Base-by-base conservation (phyloP, 768 basidiomycete species). In the Leccinellum luteum region DNA sequence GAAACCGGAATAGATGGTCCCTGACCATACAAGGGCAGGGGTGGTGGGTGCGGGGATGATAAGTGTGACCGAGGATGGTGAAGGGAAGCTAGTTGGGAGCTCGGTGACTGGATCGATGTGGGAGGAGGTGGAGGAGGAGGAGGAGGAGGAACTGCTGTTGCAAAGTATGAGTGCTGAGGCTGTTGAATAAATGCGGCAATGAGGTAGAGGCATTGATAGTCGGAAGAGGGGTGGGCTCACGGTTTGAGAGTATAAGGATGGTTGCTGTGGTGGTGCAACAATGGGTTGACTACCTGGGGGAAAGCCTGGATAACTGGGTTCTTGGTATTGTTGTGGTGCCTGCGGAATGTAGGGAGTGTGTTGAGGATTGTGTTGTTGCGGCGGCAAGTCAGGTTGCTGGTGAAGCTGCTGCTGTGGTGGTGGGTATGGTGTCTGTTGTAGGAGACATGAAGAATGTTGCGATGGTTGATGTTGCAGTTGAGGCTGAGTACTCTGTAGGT, bases 51-150 rank as follows among this genome's bases (percentile, higher is more conserved):
- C 1, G 59, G 63, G 0, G 59, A 66, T 1, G 64, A 60, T 0
- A 71, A 57, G 52, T 63, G 52, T 27, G 65, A 60, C 32, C 63
- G 64, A 5, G 61, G 48, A 0, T 66, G 72, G 53, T 56, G 66
- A 54, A 55, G 56, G 59, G 43, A 51, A 51, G 57, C 27, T 30
- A 58, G 54, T 14, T 59, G 56, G 10, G 60, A 61, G 8, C 58
- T 59, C 51, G 59, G 67, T 12, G 56, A 32, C 19, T 56, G 65
- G 41, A 57, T 23, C 2, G 38, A 28, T 17, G 35, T 17, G 35
- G 35, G 35, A 17, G 15, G 35, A 35, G 17, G 35, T 0, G 35
- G 35, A 0, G 35, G 35, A 10, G 30, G 30, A 1, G 35, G 35
- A 9, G 35, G 17, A 17, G 63, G 62, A 2, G 57, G 66, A 32